Conservation (phyloP, 2,329 filamentous ascomycete genomes). For the Furcasterigmium furcatum region DNA sequence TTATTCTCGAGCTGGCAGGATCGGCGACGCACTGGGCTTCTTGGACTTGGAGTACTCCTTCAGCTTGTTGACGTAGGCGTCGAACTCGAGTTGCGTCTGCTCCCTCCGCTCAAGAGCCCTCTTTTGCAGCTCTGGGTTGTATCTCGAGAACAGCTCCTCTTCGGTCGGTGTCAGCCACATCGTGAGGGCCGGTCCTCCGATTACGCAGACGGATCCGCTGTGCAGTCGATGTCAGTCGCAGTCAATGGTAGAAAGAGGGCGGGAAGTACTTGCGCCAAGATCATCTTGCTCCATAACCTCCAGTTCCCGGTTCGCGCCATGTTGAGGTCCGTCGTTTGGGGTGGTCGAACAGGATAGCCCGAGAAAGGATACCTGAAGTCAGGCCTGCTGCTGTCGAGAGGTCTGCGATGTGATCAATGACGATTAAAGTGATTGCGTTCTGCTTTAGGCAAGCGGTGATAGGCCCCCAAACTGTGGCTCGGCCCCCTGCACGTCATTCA, state of each 20-base stretch:
- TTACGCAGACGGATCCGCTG: constrained; percentile 68
- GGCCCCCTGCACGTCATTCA: constrained; percentile 7
- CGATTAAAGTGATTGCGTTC: constrained; percentile 7
- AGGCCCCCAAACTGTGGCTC: not conserved
- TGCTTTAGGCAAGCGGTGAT: constrained; percentile 7
- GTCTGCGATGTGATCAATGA: constrained; percentile 6
- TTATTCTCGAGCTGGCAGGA: not conserved
- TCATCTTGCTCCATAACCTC: constrained; percentile 66
- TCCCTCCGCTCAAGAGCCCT: constrained; percentile 77
- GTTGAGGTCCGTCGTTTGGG: not conserved
- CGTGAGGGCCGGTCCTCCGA: constrained; percentile 84
- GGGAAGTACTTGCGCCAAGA: constrained; percentile 55
- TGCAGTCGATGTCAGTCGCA: constrained; percentile 8
- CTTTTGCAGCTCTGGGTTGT: constrained; percentile 93
- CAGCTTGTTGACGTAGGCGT: constrained; percentile 78
- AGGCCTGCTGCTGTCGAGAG: not conserved
- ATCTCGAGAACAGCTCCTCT: constrained; percentile 87
- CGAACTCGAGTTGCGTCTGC: constrained; percentile 79
- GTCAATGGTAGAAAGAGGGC: not conserved
- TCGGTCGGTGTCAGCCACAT: constrained; percentile 79
- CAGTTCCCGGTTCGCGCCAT: constrained; percentile 48
- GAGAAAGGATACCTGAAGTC: not conserved
- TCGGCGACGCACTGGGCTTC: constrained; percentile 70
- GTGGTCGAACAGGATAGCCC: not conserved
- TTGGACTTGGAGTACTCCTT: constrained; percentile 90